These are phyloP conservation scores for Cyclotella choctawhatcheeana DNA, from an alignment of 108 stramenopile species.

Conservation along the genomic window DNA sequence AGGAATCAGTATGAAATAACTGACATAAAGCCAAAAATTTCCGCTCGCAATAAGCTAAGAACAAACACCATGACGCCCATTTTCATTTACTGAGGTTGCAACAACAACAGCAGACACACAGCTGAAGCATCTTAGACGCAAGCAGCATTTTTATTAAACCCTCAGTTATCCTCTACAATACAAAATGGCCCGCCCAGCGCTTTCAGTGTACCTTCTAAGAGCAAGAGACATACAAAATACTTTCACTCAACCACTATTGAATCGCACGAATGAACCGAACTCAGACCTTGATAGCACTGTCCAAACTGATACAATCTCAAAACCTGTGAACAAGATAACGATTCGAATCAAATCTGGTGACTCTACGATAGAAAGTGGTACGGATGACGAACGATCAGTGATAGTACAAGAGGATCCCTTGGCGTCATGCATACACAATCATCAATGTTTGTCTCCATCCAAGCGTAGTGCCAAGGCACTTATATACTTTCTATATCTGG, in stretches of 20 bases:
- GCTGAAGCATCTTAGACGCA: too few relatives aligned
- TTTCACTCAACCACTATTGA: not conserved
- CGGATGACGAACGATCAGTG: not conserved
- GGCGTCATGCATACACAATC: not conserved
- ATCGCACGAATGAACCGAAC: not conserved
- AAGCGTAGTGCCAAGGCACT: not conserved
- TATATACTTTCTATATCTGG: not conserved
- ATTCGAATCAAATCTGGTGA: conserved; percentile 4
- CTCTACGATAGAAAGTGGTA: not conserved
- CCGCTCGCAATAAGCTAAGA: too few relatives aligned
- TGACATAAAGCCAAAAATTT: too few relatives aligned
- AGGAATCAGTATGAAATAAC: too few relatives aligned
- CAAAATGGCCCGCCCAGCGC: not conserved
- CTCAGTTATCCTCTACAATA: too few relatives aligned
- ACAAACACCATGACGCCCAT: too few relatives aligned
- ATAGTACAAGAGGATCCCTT: not conserved
- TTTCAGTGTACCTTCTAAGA: not conserved
- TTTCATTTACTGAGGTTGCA: too few relatives aligned
- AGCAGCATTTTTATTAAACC: too few relatives aligned
- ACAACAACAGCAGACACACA: too few relatives aligned
- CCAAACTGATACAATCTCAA: not conserved
- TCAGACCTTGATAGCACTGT: not conserved
- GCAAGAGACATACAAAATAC: not conserved
- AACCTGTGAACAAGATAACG: not conserved
- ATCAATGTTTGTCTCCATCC: not conserved